Conservation (phyloP, 1,284 basidiomycete species). For the Melampsora larici-populina region DNA sequence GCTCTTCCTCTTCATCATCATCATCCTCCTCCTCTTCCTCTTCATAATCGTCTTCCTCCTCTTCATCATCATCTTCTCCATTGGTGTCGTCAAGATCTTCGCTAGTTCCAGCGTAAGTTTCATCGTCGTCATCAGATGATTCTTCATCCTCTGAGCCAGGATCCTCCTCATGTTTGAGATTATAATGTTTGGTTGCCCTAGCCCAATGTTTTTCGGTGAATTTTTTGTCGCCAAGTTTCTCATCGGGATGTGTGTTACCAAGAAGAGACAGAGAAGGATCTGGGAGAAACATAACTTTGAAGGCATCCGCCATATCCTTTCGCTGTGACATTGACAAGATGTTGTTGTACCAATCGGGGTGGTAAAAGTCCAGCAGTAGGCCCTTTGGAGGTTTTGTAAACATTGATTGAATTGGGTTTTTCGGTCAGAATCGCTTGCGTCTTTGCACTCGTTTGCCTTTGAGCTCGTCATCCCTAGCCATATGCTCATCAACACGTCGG, state of each 20-base stretch:
- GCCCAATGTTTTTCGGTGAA: background rate
- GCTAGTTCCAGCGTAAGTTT: background rate
- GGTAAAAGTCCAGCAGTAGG: conserved; percentile 8
- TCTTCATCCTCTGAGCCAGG: background rate
- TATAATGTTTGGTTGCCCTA: background rate
- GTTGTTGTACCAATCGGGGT: conserved; percentile 20
- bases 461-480: background rate
- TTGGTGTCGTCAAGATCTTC: background rate
- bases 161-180: conserved; percentile 16
- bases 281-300: background rate
- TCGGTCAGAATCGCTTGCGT: background rate
- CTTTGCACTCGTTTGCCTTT: background rate
- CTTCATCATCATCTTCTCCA: background rate
- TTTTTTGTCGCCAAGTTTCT: too few species aligned
- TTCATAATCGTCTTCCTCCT: background rate
- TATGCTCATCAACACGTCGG: background rate
- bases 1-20: background rate
- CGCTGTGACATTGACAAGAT: background rate
- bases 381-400: conserved; percentile 11
- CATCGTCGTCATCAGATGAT: background rate
- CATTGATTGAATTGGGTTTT: background rate
- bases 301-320: background rate
- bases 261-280: conserved; percentile 4
- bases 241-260: background rate
- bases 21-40: background rate